Base-by-base conservation (phyloP, 352 stramenopile genomes). In the Globisporangium cystogenes region DNA sequence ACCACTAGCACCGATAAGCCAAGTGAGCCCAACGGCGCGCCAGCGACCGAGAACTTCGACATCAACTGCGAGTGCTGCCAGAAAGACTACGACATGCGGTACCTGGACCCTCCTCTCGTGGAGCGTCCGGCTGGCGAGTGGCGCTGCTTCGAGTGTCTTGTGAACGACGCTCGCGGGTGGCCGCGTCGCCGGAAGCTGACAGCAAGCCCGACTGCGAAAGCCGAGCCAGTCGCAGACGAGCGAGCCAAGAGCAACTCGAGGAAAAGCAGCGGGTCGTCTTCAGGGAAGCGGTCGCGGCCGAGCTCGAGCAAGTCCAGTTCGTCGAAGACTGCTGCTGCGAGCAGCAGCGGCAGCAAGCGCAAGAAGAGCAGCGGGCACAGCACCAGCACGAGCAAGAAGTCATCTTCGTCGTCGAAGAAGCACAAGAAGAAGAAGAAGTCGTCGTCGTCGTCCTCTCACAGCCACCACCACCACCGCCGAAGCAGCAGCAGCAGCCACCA, bases 121-220 rank as follows among this genome's bases (percentile, higher is more conserved):
- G 74, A 90, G 44, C 82, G 77, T 21, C 84, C 84, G 2, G 60
- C 62, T 18, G 84, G 83, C 39, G 84, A 93, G 40, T 95, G 85
- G 85, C 69, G 80, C 21, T 95, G 85, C 58, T 93, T 95, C 56
- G 85, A 95, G 53, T 95, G 85, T 44, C 73, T 95, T 8, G 85
- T 95, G 21, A 95, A 95, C 48, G 82, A 93, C 59, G 81, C 80
- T 43, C 71, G 82, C 3, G 85, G 85, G 0, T 95, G 85, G 85
- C 85, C 85, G 47, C 74, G 80, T 50, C 72, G 68, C 29, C 74
- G 59, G 21, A 72, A 86, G 37, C 59, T 64, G 48, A 57, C 52
- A 20, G 53, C 44, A 33, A 63, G 57, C 12, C 53, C 56, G 4
- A 60, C 51, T 21, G 18, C 46, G 5, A 62, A 70, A 6, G 29